Evolutionary conservation across 371 early-diverging fungal species (phyloP), one percentile per base, ranked within the genome.

Genomic region (Mucor circinelloides): DNA sequence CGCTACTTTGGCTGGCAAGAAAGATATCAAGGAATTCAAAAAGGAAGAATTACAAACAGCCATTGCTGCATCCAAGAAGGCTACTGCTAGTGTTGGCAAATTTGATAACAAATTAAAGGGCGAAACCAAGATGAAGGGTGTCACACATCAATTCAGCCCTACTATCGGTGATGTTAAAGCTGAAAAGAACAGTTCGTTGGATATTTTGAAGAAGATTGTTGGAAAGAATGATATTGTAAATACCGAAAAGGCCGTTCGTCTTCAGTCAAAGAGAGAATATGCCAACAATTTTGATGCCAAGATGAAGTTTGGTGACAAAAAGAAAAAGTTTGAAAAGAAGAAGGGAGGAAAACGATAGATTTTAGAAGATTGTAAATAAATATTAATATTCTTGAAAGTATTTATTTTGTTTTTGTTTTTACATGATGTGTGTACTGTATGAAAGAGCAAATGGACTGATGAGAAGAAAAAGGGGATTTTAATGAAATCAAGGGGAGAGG

Each of bases 51-150:
- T 97, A 46, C 82, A 91, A 64, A 71, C 77, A 31, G 85, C 89
- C 21, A 80, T 93, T 74, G 82, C 85, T 50, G 78, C 91, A 68
- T 84, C 91, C 48, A 90, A 90, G 73, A 77, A 74, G 32, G 84
- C 95, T 40, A 97, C 97, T 8, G 98, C 98, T 12, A 90, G 91
- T 67, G 66, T 93, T 72, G 98, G 98, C 67, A 90, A 90, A 72
- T 97, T 97, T 72, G 97, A 98, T 78, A 52, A 82, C 59, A 78
- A 84, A 58, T 74, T 95, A 31, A 85, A 91, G 68, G 92, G 91
- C 52, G 94, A 93, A 67, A 79, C 89, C 40, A 95, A 95, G 85
- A 73, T 88, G 74, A 92, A 90, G 86, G 91, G 93, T 32, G 75
- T 87, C 31, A 94, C 91, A 79, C 81, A 92, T 64, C 90, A 93